Percentiles rank a stretch among this genome's conserved stretches.
Evolutionary conservation across 768 basidiomycete genomes (phyloP).

Genomic region (Agaricus blazei): DNA sequence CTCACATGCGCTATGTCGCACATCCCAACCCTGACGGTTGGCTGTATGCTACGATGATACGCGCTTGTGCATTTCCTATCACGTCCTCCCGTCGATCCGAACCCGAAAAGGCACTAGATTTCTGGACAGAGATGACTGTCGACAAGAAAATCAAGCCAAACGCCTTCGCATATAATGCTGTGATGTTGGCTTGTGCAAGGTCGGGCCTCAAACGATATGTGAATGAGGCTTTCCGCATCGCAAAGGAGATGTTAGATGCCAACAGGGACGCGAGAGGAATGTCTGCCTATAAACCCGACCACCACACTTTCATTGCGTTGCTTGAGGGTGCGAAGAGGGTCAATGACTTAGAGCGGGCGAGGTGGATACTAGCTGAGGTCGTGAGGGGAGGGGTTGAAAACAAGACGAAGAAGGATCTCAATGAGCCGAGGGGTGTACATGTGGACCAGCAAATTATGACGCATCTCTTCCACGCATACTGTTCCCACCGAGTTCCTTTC

Average conservation of each 20-base stretch:
- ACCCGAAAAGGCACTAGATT: slow-evolving; percentile 87
- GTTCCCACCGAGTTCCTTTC: slow-evolving; percentile 73
- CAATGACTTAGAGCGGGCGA: slow-evolving; percentile 75
- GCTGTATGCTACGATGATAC: slow-evolving; percentile 84
- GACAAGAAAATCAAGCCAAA: slow-evolving; percentile 64
- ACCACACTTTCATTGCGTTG: slow-evolving; percentile 73
- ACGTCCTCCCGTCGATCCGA: slow-evolving; percentile 50
- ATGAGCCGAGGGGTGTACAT: slow-evolving; percentile 21
- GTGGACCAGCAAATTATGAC: slow-evolving; percentile 70
- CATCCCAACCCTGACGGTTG: slow-evolving; percentile 72
- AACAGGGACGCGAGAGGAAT: slow-evolving; percentile 60
- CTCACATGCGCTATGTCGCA: slow-evolving; percentile 95
- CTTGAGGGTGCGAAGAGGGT: slow-evolving; percentile 85
- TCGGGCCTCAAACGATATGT: slow-evolving; percentile 61
- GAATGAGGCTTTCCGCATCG: slow-evolving; percentile 77
- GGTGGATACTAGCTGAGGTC: slow-evolving; percentile 92
- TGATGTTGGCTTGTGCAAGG: slow-evolving; percentile 76
- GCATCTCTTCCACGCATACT: slow-evolving; percentile 85
- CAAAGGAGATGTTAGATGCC: slow-evolving; percentile 81
- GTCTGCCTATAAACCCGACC: slow-evolving; percentile 55
- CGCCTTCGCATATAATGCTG: slow-evolving; percentile 68
- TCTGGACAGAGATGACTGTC: slow-evolving; percentile 89
- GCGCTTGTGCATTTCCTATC: slow-evolving; percentile 64
- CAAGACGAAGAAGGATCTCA: slow-evolving; percentile 10
- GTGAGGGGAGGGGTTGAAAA: slow-evolving; percentile 32